Evolutionary conservation across 345 rosid species (phyloP).

Genomic region (Dimocarpus longan): DNA sequence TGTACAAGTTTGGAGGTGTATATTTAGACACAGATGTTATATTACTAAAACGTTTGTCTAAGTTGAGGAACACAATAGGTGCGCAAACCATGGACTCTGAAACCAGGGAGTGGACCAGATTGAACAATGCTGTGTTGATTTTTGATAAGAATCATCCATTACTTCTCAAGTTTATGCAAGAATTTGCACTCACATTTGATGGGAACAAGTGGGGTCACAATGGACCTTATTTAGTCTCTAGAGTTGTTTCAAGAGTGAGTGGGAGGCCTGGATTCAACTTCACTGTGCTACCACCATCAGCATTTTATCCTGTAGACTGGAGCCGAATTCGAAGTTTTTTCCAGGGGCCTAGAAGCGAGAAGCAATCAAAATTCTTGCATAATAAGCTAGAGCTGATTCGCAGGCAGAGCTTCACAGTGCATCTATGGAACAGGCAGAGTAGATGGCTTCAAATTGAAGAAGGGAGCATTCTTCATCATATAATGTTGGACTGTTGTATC

Average conservation of each 20-base stretch:
- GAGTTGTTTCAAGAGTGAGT: constrained; percentile 61
- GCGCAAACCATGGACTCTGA: constrained; percentile 65
- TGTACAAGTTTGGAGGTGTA: constrained; percentile 82
- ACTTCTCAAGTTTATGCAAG: constrained; percentile 70
- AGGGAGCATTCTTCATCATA: constrained; percentile 61
- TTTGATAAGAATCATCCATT: constrained; percentile 83
- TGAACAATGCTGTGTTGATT: constrained; percentile 82
- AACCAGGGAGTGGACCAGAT: constrained; percentile 77
- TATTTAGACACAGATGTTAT: constrained; percentile 83
- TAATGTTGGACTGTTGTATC: constrained; percentile 60
- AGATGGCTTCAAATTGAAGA: constrained; percentile 54
- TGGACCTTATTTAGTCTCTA: constrained; percentile 87
- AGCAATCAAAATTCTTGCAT: constrained; percentile 51
- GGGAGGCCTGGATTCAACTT: constrained; percentile 48
- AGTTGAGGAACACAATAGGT: constrained; percentile 65
- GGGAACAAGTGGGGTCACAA: constrained; percentile 98
- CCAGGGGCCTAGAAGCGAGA: constrained; percentile 39
- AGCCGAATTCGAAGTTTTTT: constrained; percentile 58
- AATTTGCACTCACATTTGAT: constrained; percentile 77
- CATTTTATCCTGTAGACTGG: constrained; percentile 93
- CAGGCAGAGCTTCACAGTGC: constrained; percentile 59
- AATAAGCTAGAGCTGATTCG: constrained; percentile 50
- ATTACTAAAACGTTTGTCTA: constrained; percentile 48
- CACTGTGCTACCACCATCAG: constrained; percentile 71
- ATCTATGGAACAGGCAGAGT: constrained; percentile 92